Conservation (phyloP, 2,329 filamentous ascomycete species). For the Fonsecaea multimorphosa region DNA sequence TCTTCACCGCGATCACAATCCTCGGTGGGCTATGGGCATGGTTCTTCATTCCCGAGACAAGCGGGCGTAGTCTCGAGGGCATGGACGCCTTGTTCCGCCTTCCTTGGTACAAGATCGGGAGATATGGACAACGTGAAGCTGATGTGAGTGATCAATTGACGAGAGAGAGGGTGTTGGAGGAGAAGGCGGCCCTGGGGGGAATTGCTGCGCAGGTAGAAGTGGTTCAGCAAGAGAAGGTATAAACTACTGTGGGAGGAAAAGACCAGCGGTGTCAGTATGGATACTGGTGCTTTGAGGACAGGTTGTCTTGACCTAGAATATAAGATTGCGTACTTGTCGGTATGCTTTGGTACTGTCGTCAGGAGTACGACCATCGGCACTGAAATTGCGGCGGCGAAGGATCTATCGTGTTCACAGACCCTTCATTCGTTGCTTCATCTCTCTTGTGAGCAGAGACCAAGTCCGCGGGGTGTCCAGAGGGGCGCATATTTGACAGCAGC, state of each 20-base stretch:
- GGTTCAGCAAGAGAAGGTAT: slow-evolving; percentile 21
- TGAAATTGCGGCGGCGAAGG: too few relatives aligned
- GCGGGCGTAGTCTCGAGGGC: slow-evolving; percentile 61
- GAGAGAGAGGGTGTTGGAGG: slow-evolving; percentile 23
- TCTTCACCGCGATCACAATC: slow-evolving; percentile 72
- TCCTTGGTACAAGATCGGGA: slow-evolving; percentile 76
- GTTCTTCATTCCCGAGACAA: slow-evolving; percentile 75
- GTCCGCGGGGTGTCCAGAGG: too few relatives aligned
- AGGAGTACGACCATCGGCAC: not conserved
- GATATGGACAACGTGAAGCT: slow-evolving; percentile 27
- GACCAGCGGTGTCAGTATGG: not conserved
- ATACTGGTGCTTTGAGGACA: not conserved
- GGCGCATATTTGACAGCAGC: too few relatives aligned
- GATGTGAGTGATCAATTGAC: slow-evolving; percentile 21
- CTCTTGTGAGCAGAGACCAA: too few relatives aligned
- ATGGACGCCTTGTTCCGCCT: slow-evolving; percentile 76
- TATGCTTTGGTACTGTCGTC: not conserved
- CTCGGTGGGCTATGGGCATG: slow-evolving; percentile 73
- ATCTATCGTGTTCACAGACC: too few relatives aligned
- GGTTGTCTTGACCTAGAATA: not conserved
- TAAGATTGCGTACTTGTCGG: not conserved
- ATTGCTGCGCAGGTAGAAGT: slow-evolving; percentile 17
- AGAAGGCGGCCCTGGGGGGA: slow-evolving; percentile 19
- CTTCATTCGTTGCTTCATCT: too few relatives aligned
- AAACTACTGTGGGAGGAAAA: not conserved